Evolutionary conservation across 2,329 filamentous ascomycete genomes (phyloP).

Genomic region (Daldinia sp.): DNA sequence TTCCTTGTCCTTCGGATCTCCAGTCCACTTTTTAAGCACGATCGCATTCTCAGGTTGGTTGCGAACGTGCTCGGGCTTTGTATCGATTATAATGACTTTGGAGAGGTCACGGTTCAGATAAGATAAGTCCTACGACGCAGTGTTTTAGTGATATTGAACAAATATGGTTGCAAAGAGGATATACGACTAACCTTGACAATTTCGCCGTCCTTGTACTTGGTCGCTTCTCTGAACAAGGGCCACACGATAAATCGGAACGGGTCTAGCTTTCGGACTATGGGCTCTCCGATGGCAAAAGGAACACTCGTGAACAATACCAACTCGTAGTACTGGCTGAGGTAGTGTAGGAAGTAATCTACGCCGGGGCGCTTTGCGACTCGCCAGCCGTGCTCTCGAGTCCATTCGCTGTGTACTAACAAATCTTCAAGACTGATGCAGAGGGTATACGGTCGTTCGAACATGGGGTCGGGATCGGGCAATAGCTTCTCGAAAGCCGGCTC

Average conservation of each 20-base stretch:
- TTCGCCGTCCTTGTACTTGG: conserved; percentile 93
- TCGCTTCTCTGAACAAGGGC: conserved; percentile 95
- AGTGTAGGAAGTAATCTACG: conserved; percentile 95
- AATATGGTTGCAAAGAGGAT: neutral
- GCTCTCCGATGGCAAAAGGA: conserved; percentile 83
- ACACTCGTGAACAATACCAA: conserved; percentile 94
- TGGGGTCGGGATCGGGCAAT: conserved; percentile 81
- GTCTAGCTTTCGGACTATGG: conserved; percentile 90
- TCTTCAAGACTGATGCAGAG: conserved; percentile 93
- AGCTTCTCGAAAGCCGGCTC: conserved; percentile 95
- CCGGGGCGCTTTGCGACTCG: conserved; percentile 93
- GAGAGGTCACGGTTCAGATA: conserved; percentile 96
- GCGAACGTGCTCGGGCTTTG: conserved; percentile 80
- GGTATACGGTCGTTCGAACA: conserved; percentile 86
- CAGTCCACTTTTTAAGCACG: conserved; percentile 87
- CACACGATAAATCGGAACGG: conserved; percentile 95
- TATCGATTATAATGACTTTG: conserved; percentile 95
- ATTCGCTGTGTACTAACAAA: conserved; percentile 92
- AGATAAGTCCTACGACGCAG: conserved; percentile 73
- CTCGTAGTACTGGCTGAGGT: conserved; percentile 97
- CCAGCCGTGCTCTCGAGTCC: conserved; percentile 94
- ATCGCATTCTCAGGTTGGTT: conserved; percentile 98
- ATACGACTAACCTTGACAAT: conserved; percentile 80
- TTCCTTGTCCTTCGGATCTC: conserved; percentile 81
- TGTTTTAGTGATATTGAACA: conserved; percentile 15